A percentile compares a stretch with the other conserved stretches of the same genome.
Evolutionary conservation across 495 filamentous ascomycete genomes (phyloP).

Genomic region (Lasiosphaeris hirsuta): DNA sequence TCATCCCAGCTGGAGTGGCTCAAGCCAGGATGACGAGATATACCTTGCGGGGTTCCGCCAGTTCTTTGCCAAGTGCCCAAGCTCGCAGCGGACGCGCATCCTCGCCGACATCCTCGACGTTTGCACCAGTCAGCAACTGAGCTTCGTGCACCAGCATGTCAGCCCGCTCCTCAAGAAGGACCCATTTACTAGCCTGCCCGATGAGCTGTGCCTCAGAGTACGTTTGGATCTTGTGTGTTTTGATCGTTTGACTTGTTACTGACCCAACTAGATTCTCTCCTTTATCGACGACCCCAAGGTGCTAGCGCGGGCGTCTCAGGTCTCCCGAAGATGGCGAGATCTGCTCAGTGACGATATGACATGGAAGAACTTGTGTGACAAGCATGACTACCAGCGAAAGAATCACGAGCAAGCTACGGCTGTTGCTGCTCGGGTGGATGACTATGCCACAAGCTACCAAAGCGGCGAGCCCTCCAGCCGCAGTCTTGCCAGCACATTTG

Average conservation of each 20-base stretch:
- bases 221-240: conserved; percentile 20
- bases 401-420: conserved; percentile 38
- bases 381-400: conserved; percentile 76
- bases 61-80: conserved; percentile 49
- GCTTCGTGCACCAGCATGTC: conserved; percentile 91
- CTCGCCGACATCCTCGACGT: conserved; percentile 82
- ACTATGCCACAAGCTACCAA: conserved; percentile 24
- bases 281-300: conserved; percentile 95
- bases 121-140: conserved; percentile 90
- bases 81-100: conserved; percentile 54
- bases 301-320: conserved; percentile 86
- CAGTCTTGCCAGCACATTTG: conserved; percentile 37
- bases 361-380: conserved; percentile 94
- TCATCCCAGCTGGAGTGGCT: conserved; percentile 52
- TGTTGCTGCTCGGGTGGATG: conserved; percentile 17
- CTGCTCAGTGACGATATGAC: conserved; percentile 93
- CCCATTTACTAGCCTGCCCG: conserved; percentile 83
- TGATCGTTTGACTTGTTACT: background rate
- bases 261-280: conserved; percentile 65
- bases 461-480: conserved; percentile 28
- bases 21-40: conserved; percentile 50
- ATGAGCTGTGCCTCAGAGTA: conserved; percentile 88
- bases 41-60: conserved; percentile 48
- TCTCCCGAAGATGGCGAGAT: conserved; percentile 89
- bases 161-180: conserved; percentile 92